Base-by-base conservation (phyloP, 352 stramenopile genomes). In the Peronospora tabacina region DNA sequence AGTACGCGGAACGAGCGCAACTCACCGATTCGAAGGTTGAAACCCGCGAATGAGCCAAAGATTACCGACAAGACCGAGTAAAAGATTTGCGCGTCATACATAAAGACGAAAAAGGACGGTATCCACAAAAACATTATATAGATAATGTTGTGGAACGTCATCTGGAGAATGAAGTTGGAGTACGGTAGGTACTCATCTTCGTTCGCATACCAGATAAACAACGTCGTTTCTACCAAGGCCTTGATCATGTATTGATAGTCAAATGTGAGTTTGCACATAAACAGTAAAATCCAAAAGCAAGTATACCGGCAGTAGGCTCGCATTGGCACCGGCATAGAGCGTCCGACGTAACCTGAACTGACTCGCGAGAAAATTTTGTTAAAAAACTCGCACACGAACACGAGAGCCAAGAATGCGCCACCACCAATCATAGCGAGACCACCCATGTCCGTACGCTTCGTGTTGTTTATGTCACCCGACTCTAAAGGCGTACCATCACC, bases 241-340 rank as follows among this genome's bases (percentile, higher is more conserved):
- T 93, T 93, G 43, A 93, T 49, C 66, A 93, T 87, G 30, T 86
- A 89, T 58, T 90, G 76, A 66, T 93, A 93, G 48, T 89, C 79
- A 59, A 93, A 90, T 12, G 63, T 79, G 12, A 93, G 56, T 49
- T 93, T 93, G 60, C 78, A 68, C 3, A 69, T 1, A 47, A 87
- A 87, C 33, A 93, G 32, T 8, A 88, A 46, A 3, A 93, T 24
- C 82, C 79, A 93, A 44, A 93, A 93, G 59, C 82, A 93, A 41
- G 68, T 58, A 65, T 93, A 93, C 10, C 79, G 79, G 40, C 75
- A 88, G 52, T 80, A 89, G 7, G 55, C 70, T 17, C 63, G 66
- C 50, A 86, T 66, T 12, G 80, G 82, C 19, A 93, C 82, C 7
- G 76, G 74, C 2, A 93, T 50, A 15, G 77, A 87, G 4, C 82